Evolutionary conservation across 495 filamentous ascomycete species (phyloP).

Genomic region (Daldinia decipiens): DNA sequence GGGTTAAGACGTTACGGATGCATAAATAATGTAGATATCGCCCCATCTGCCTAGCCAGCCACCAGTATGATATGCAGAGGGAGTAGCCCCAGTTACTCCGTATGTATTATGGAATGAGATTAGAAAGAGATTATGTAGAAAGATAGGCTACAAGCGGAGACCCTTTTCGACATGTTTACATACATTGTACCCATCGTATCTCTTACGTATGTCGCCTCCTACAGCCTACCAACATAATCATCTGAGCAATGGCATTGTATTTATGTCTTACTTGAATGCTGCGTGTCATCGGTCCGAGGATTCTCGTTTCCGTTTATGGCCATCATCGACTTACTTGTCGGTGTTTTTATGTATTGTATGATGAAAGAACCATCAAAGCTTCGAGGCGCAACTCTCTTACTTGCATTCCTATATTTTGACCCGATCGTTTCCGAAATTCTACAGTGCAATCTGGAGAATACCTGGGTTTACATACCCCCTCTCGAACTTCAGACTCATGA

Average conservation of each 20-base stretch:
- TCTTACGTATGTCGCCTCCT: not conserved
- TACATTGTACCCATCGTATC: not conserved
- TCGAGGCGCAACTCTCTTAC: no score
- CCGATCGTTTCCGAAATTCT: slow-evolving; percentile 3
- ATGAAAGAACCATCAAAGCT: not conserved
- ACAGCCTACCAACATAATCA: not conserved
- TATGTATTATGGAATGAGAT: slow-evolving; percentile 8
- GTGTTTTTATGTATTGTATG: not conserved
- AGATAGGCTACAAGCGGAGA: slow-evolving; percentile 7
- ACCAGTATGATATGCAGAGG: slow-evolving; percentile 6
- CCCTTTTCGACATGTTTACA: not conserved
- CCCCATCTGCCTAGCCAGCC: not conserved
- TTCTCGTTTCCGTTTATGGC: not conserved
- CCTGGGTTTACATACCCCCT: no score
- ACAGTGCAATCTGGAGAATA: not conserved
- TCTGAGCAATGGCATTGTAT: slow-evolving; percentile 6
- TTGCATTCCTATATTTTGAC: not conserved
- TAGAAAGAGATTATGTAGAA: slow-evolving; percentile 4
- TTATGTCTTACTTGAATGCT: slow-evolving; percentile 5
- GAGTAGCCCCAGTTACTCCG: not conserved
- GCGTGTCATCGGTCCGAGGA: slow-evolving; percentile 7
- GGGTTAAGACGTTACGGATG: slow-evolving; percentile 13
- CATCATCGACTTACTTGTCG: not conserved
- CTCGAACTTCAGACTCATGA: not conserved
- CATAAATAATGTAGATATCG: slow-evolving; percentile 7